Evolutionary conservation across 176 grass and related monocot species (phyloP).

Genomic region (Carex parvula): DNA sequence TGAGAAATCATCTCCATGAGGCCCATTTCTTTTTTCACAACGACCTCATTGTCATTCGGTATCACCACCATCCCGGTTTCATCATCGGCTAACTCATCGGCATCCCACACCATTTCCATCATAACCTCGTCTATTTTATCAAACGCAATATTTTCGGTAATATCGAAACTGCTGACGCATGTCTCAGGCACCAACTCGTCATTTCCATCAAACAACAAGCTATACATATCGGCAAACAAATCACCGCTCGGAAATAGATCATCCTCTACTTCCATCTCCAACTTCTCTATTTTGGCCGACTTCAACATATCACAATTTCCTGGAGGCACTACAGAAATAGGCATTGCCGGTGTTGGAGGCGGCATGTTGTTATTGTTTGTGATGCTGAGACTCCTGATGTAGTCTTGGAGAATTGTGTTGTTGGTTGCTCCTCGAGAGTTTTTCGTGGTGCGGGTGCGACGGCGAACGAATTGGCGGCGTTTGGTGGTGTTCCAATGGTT

Average conservation of each 20-base stretch:
- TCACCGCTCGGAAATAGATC: constrained; percentile 32
- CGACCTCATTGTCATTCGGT: neutral
- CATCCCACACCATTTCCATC: constrained; percentile 57
- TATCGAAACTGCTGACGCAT: neutral
- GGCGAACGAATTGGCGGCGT: constrained; percentile 54
- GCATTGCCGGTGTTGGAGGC: neutral
- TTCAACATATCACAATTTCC: neutral
- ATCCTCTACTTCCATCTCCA: constrained; percentile 26
- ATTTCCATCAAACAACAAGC: constrained; percentile 35
- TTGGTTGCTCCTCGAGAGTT: constrained; percentile 45
- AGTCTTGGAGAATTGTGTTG: constrained; percentile 63
- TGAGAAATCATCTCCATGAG: constrained; percentile 49
- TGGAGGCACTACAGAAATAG: neutral
- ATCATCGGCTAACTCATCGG: constrained; percentile 3
- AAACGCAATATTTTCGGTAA: constrained; percentile 1
- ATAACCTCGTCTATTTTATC: constrained; percentile 36
- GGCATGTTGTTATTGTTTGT: neutral
- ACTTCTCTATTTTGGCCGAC: neutral
- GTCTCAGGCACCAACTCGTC: constrained; percentile 18
- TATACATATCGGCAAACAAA: constrained; percentile 37
- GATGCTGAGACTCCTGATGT: constrained; percentile 66
- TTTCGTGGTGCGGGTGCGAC: constrained; percentile 30
- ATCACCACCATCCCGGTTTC: neutral
- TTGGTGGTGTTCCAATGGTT: constrained; percentile 98
- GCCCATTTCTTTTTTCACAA: constrained; percentile 62